Base-by-base conservation (phyloP, 768 basidiomycete genomes). In the Butyriboletus loyo region DNA sequence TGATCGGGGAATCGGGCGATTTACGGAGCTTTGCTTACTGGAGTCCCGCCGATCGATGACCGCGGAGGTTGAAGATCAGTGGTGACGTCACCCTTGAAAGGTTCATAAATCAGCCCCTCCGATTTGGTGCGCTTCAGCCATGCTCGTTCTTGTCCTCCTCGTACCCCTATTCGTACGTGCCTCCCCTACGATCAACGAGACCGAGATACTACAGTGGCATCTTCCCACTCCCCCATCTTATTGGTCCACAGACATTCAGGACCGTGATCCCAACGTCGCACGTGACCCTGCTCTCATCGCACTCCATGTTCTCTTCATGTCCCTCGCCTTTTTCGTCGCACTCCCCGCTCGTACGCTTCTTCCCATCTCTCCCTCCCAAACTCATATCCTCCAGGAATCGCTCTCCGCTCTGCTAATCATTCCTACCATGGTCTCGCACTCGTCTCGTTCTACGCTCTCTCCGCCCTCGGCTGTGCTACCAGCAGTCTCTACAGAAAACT, bases 221-320 rank as follows among this genome's bases (percentile, higher is more conserved):
- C 66, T 74, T 0, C 84, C 85, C 0, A 88, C 86, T 0, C 89
- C 89, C 0, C 82, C 85, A 0, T 92, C 91, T 3, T 96, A 92
- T 68, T 92, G 83, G 69, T 84, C 87, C 14, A 79, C 87, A 57
- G 93, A 95, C 67, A 79, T 85, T 65, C 83, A 87, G 32, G 75
- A 78, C 44, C 67, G 65, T 7, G 79, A 75, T 50, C 64, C 69
- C 9, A 69, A 69, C 21, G 69, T 73, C 28, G 55, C 71, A 24
- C 77, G 82, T 34, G 79, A 86, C 66, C 83, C 85, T n/a, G 79
- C 77, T 14, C 71, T 93, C 52, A 90, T 95, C 75, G 72, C 78
- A 37, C 65, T 84, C 4, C 95, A 97, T 67, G 82, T 77, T n/a
- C 49, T 85, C 5, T 80, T 82, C 60, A 89, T 93, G 86, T 74